Conservation (phyloP, 2,329 filamentous ascomycete genomes). For the Talaromyces amestolkiae region DNA sequence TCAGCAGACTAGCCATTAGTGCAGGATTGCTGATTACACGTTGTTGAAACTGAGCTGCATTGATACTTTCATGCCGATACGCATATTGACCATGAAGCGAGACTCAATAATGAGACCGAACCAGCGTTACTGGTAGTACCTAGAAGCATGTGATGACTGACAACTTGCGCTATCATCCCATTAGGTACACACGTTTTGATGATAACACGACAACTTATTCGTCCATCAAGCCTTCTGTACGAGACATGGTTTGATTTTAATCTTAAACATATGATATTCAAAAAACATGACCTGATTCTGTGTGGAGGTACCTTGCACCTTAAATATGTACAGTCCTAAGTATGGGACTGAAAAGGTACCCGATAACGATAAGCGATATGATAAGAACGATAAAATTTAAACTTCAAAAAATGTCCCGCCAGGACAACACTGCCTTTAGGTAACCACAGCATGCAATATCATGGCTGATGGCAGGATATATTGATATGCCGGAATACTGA, state of each 20-base stretch:
- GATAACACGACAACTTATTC: background rate
- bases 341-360: background rate
- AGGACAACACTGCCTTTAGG: background rate
- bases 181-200: background rate
- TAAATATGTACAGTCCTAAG: no score
- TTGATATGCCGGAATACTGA: background rate
- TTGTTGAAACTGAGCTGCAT: background rate
- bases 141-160: background rate
- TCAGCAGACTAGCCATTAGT: constrained; percentile 1
- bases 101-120: background rate
- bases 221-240: no score
- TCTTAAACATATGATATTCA: no score
- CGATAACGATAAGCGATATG: constrained; percentile 7
- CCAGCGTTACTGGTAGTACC: background rate
- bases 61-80: background rate
- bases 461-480: background rate
- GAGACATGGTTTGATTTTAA: no score
- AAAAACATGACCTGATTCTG: background rate
- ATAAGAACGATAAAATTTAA: background rate
- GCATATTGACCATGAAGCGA: background rate
- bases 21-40: background rate
- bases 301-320: background rate
- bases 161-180: background rate
- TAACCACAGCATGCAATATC: background rate
- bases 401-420: background rate